Conservation (phyloP, 2,329 filamentous ascomycete genomes). For the Trichoderma arundinaceum region DNA sequence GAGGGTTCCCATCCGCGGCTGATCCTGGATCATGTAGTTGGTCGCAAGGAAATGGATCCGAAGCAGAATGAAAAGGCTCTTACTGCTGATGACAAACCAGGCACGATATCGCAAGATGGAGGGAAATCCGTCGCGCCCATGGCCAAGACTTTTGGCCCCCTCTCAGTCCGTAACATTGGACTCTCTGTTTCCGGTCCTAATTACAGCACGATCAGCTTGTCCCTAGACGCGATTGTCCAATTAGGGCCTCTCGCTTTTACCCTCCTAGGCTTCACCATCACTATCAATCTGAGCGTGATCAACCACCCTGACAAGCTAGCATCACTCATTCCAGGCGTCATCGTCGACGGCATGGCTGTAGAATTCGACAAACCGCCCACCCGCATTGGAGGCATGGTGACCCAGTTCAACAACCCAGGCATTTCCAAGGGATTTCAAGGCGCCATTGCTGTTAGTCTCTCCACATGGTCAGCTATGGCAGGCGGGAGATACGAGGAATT, state of each 20-base stretch:
- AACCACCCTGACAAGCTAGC: neutral
- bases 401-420: neutral
- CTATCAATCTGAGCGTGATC: neutral
- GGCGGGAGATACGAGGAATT: neutral
- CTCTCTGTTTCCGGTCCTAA: neutral
- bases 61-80: neutral
- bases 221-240: neutral
- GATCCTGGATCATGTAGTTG: neutral
- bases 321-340: neutral
- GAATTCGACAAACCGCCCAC: neutral
- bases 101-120: neutral
- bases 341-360: neutral
- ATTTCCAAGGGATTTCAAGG: neutral
- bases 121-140: neutral
- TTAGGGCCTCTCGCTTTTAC: neutral
- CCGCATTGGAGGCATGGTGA: neutral
- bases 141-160: neutral
- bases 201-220: neutral
- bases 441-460: neutral
- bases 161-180: neutral
- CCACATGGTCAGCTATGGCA: neutral
- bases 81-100: neutral
- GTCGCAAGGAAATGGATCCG: neutral
- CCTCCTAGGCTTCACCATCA: neutral
- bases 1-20: neutral